Evolutionary conservation across 1,139 yeast species (phyloP), one percentile per base, ranked within the genome.

Genomic region (Pichia sp.): DNA sequence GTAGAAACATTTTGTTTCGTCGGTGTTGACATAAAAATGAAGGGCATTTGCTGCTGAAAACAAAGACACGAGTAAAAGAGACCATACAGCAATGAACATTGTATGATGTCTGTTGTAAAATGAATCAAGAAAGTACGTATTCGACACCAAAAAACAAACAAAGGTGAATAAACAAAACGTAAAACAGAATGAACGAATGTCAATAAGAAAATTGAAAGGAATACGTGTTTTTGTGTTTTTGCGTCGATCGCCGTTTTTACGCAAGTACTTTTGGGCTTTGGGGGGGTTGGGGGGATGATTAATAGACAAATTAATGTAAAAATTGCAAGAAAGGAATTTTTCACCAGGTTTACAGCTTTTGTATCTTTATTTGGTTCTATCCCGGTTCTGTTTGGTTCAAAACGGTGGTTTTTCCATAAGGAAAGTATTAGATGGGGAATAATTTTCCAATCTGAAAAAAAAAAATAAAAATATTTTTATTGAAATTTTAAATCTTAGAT

Each of bases 1-100:
- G 52, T 68, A 76, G 59, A 80, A 80, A 61, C 86, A 80, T 50
- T 64, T 69, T 24, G 73, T 67, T 38, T 64, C 67, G 22, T 72
- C 76, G 1, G 74, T 68, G 4, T 66, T 66, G 1, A 68, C 59
- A 54, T 75, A 75, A 56, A 70, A 73, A 54, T 75, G 69, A 60
- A 58, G 68, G 4, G 66, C 65, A 35, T 56, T 49, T 30, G 58
- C 58, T 20, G 35, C 29, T 11, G 50, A 44, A 27, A 44, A 22
- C 2, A 48, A 12, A 20, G 39, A 38, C 7, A 39, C 32, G 2
- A 44, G 13, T 1, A 44, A 7, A 8, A 35, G 12, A 16, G 45
- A 25, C 47, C 47, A 47, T 12, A 41, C 9, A 2, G 42, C 13
- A 18, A 37, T 32, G 11, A 46, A 7, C 49, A 46, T 46, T 39